A percentile compares a stretch with the other conserved stretches of the same genome.
phyloP scores from a whole-genome alignment of 2,329 filamentous ascomycete species.

The Teratosphaeria nubilosa region DNA sequence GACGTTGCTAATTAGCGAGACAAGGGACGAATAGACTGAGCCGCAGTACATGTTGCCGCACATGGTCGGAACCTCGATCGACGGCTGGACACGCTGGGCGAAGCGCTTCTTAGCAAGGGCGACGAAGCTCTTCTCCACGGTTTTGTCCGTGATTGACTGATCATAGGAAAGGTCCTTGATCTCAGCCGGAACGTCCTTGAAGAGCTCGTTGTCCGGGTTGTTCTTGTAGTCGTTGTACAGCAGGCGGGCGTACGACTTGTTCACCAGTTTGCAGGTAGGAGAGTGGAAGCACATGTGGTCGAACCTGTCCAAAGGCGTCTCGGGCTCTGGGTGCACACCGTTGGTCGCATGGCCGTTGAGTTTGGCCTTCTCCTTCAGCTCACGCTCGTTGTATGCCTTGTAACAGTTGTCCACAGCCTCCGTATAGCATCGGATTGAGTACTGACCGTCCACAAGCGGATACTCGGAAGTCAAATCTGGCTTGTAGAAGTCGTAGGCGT shows the following conservation, averaged over 20 bases:
- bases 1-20: constrained; percentile 38
- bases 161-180: constrained; percentile 37
- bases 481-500: constrained; percentile 48
- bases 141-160: constrained; percentile 41
- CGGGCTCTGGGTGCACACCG: constrained; percentile 29
- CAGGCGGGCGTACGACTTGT: constrained; percentile 43
- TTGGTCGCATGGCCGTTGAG: constrained; percentile 28
- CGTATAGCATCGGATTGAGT: constrained; percentile 44
- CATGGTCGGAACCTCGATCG: constrained; percentile 41
- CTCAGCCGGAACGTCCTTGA: constrained; percentile 41
- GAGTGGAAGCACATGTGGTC: constrained; percentile 48
- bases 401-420: constrained; percentile 44
- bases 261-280: constrained; percentile 45
- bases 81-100: constrained; percentile 38
- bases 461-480: constrained; percentile 45
- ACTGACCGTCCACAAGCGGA: constrained; percentile 43
- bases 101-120: constrained; percentile 43
- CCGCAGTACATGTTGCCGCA: constrained; percentile 49
- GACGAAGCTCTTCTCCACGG: constrained; percentile 45
- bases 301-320: constrained; percentile 42
- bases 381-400: constrained; percentile 43
- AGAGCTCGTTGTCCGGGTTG: constrained; percentile 38
- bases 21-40: constrained; percentile 41
- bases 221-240: constrained; percentile 43
- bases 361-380: constrained; percentile 36